Conservation (phyloP, 176 grass and related monocot species). For the Oryza glaberrima region DNA sequence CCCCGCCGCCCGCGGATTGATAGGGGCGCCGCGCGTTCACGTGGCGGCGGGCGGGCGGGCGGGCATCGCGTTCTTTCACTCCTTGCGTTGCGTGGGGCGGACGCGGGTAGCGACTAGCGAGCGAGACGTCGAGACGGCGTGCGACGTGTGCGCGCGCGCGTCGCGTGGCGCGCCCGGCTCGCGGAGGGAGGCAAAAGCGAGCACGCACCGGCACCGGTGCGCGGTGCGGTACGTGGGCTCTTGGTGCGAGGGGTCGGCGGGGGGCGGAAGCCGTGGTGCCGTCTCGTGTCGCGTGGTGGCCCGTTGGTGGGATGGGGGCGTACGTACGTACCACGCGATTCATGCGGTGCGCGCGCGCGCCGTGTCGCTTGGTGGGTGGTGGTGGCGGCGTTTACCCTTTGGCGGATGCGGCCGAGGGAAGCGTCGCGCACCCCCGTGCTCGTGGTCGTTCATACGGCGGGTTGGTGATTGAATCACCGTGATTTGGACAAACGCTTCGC, state of each 20-base stretch:
- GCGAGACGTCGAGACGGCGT: too few relatives aligned
- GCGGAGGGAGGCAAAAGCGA: not conserved
- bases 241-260: too few relatives aligned
- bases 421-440: not conserved
- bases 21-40: constrained; percentile 1
- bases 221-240: too few relatives aligned
- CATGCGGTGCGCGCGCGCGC: too few relatives aligned
- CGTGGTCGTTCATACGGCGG: not conserved
- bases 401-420: not conserved
- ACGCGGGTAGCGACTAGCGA: not conserved
- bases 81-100: constrained; percentile 21
- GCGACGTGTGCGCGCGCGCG: too few relatives aligned
- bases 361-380: too few relatives aligned
- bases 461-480: not conserved
- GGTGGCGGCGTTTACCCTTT: too few relatives aligned
- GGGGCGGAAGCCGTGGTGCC: too few relatives aligned
- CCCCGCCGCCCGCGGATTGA: not conserved
- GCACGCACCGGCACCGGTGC: not conserved
- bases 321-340: too few relatives aligned
- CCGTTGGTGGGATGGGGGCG: too few relatives aligned
- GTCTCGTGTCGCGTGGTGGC: too few relatives aligned
- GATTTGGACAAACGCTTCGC: not conserved
- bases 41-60: not conserved
- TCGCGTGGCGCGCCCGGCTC: not conserved
- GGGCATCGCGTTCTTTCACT: constrained; percentile 25